Base-by-base conservation (phyloP, 1,284 basidiomycete species). In the Sanghuangporus baumii region DNA sequence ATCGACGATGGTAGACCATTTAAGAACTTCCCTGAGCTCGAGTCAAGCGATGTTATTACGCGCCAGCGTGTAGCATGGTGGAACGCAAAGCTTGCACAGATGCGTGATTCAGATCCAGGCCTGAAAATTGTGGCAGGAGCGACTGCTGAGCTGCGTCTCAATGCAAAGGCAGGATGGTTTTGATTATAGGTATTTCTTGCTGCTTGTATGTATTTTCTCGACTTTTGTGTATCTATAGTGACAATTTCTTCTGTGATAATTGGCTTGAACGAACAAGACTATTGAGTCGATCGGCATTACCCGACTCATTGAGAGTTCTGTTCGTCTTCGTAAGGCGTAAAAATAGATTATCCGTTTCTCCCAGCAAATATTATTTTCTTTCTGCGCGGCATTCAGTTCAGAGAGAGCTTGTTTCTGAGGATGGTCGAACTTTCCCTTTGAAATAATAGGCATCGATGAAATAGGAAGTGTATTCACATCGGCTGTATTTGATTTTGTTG, bases 81-180 rank as follows among this genome's bases (percentile, higher is more conserved):
- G 71, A 70, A 70, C 55, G 62, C 56, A 23, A 66, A 66, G 65
- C 62, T 72, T 51, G 66, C 61, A 43, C 67, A 69, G 31, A 54
- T 43, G 31, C 18, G n/a, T 12, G 11, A 46, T 31, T 31, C 26
- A 31, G 57, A 64, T n/a, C 51, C 50, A 3, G 55, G 38, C 8
- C 20, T 64, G 1, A 56, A 60, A 48, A 56, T 64, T n/a, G 54
- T 23, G 43, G 59, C 50, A 7, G 63, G 63, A 11, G 52, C 59
- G 12, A 52, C 34, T 46, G 36, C 47, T 23, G 63, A 61, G 26
- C 20, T 64, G 23, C 52, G 48, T 14, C 56, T 64, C 36, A 61
- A 40, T n/a, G 36, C 43, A 38, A 64, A 61, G 36, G 16, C 12
- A 14, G 57, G 34, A 34, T 59, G 43, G 43, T 41, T 51, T 48